Evolutionary conservation across 208 protist genomes (phyloP).

Genomic region (Trypanosoma boissoni): DNA sequence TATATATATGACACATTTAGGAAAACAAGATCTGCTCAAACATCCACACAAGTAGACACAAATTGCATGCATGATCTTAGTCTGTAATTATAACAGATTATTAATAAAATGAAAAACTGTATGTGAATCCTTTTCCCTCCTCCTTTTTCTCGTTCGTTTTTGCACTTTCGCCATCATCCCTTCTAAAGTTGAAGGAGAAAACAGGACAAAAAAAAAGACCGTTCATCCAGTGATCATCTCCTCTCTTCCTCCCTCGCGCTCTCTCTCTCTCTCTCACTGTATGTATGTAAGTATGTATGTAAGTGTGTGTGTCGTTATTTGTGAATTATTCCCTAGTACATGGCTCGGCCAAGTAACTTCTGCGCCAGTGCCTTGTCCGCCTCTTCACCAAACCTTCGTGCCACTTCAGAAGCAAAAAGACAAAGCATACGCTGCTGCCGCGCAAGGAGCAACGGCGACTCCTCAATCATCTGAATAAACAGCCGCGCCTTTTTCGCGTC

Average conservation of each 20-base stretch:
- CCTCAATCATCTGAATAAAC: slow-evolving; percentile 30
- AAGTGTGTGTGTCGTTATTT: not conserved
- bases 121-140: no score
- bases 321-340: slow-evolving; percentile 28
- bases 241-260: not conserved
- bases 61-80: no score
- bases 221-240: not conserved
- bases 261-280: not conserved
- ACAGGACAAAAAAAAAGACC: slow-evolving; percentile 1
- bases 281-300: not conserved
- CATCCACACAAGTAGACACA: no score
- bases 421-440: slow-evolving; percentile 39
- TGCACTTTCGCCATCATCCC: no score
- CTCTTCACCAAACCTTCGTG: slow-evolving; percentile 40
- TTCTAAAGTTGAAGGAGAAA: no score
- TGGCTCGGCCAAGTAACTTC: slow-evolving; percentile 24
- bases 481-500: slow-evolving; percentile 44
- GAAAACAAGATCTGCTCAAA: no score
- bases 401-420: slow-evolving; percentile 39
- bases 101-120: no score
- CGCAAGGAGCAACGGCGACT: slow-evolving; percentile 33
- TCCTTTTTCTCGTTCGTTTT: no score
- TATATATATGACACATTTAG: no score
- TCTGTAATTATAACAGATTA: no score
- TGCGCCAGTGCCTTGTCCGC: slow-evolving; percentile 25